Evolutionary conservation across 1,284 basidiomycete species (phyloP).

Genomic region (Pseudozyma thailandica): DNA sequence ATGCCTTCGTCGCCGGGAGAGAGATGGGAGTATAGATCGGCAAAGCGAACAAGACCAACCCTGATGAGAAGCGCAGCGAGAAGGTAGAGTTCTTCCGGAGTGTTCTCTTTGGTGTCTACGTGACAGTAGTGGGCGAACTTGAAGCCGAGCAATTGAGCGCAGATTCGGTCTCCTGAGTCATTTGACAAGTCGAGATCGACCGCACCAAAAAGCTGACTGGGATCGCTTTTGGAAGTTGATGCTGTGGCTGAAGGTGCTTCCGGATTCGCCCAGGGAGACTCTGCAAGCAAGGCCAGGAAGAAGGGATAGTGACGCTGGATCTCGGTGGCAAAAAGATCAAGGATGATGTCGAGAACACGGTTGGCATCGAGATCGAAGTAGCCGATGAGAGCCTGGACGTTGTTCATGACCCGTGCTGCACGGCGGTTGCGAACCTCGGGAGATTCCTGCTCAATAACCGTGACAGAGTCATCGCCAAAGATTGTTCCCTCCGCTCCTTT

Average conservation of each 20-base stretch:
- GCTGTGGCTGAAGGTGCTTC: slow-evolving; percentile 7
- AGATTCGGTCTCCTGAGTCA: slow-evolving; percentile 71
- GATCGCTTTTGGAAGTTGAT: slow-evolving; percentile 3
- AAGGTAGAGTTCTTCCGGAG: slow-evolving; percentile 81
- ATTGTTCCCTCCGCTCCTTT: not conserved
- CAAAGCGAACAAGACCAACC: slow-evolving; percentile 83
- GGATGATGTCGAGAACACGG: slow-evolving; percentile 88
- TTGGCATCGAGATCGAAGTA: slow-evolving; percentile 97
- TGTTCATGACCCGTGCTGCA: slow-evolving; percentile 64
- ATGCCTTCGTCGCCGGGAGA: slow-evolving; percentile 61
- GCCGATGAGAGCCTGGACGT: slow-evolving; percentile 69
- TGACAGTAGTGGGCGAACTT: slow-evolving; percentile 88
- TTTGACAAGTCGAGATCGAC: slow-evolving; percentile 31
- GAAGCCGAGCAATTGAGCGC: slow-evolving; percentile 93
- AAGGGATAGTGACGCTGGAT: slow-evolving; percentile 87
- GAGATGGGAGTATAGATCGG: slow-evolving; percentile 88
- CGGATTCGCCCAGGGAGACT: slow-evolving; percentile 78
- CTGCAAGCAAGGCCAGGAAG: slow-evolving; percentile 84
- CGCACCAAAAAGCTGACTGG: slow-evolving; percentile 14
- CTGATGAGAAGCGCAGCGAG: slow-evolving; percentile 88
- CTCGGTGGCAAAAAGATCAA: slow-evolving; percentile 88
- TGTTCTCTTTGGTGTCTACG: slow-evolving; percentile 69
- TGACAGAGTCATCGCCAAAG: slow-evolving; percentile 17
- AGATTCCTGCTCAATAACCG: slow-evolving; percentile 55
- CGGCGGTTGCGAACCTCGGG: slow-evolving; percentile 47